Evolutionary conservation across 2,329 filamentous ascomycete genomes (phyloP), one percentile per base, ranked within the genome.

Genomic region (Myriosclerotinia scirpicola): DNA sequence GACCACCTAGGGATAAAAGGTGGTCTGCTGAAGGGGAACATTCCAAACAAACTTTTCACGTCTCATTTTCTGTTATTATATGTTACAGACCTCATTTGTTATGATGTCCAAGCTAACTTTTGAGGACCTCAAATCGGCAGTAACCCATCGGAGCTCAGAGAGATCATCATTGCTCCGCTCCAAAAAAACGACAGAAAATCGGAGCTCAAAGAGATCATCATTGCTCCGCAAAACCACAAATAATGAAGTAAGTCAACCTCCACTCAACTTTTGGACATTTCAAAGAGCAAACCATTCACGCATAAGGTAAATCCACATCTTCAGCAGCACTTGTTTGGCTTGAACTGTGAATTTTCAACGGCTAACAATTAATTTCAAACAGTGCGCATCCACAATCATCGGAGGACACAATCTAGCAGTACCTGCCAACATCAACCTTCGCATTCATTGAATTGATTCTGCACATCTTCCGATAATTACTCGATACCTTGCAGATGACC

Each of bases 151-250:
- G 55, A 46, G 55, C 55, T 59, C 55, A 59, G 55, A 46, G 9
- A 59, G 30, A 59, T 59, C 55, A 59, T 58, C 40, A 59, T 59
- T 59, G 54, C 54, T 40, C 54, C 6, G 26, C 26, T 26, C 26
- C 26, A 26, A 12, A 12, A 14, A 42, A 42, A 3, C 15, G 15
- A 42, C 11, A 3, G 3, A 42, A 9, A 11, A 11, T 46, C 38
- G 4, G 38, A 44, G 54, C 54, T 58, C 54, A 58, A 38, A 44
- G 3, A 44, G 20, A 58, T 44, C 54, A 56, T 58, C 22, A 58
- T 44, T 58, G 54, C 54, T 44, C 38, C 4, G 15, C n/a, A 30
- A 44, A 20, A 5, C 15, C 17, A 44, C 15, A 44, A 15, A 17
- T 22, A 44, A 44, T 30, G 5, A 12, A 58, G 15, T 58, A 34